A percentile compares a stretch with the other conserved stretches of the same genome.
Conservation (phyloP, 805 yeast genomes). For the Cyberlindnera nakhonratchasimensis region DNA sequence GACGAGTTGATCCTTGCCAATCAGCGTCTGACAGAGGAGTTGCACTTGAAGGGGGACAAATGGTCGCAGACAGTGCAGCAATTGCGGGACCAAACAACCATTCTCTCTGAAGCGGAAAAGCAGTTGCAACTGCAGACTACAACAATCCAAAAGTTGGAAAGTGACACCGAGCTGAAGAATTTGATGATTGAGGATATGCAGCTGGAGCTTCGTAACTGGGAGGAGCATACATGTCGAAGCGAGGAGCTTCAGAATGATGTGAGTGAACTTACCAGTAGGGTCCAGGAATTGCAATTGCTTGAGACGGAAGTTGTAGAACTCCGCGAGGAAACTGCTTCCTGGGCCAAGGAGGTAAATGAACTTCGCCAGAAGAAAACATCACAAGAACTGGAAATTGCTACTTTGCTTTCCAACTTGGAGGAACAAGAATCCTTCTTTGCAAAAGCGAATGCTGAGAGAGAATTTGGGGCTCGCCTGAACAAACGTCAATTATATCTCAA, state of each 20-base stretch:
- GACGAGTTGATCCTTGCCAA: conserved; percentile 6
- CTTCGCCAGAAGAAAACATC: neutral
- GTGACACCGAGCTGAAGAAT: neutral
- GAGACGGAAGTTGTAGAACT: conserved; percentile 1
- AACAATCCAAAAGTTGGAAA: neutral
- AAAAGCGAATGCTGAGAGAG: conserved; percentile 1
- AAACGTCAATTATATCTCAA: neutral
- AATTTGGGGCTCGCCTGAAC: neutral
- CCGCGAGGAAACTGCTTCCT: neutral
- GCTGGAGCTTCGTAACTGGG: neutral
- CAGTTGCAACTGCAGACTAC: neutral
- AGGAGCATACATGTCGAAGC: neutral
- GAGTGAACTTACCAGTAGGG: neutral
- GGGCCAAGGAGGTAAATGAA: neutral
- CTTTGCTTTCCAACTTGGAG: neutral
- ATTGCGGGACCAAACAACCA: conserved; percentile 6
- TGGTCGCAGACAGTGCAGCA: conserved; percentile 6
- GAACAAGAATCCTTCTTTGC: neutral
- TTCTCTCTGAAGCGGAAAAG: conserved; percentile 2
- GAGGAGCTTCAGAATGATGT: neutral
- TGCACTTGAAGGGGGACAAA: neutral
- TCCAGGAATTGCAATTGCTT: neutral
- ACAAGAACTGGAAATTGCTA: neutral
- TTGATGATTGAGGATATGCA: neutral
- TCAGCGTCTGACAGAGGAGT: conserved; percentile 6